A percentile compares a stretch with the other conserved stretches of the same genome.
These are phyloP conservation scores for Rhytidiadelphus loreus DNA, from an alignment of 225 moss, liverwort and hornwort genomes.

Conservation along the genomic window DNA sequence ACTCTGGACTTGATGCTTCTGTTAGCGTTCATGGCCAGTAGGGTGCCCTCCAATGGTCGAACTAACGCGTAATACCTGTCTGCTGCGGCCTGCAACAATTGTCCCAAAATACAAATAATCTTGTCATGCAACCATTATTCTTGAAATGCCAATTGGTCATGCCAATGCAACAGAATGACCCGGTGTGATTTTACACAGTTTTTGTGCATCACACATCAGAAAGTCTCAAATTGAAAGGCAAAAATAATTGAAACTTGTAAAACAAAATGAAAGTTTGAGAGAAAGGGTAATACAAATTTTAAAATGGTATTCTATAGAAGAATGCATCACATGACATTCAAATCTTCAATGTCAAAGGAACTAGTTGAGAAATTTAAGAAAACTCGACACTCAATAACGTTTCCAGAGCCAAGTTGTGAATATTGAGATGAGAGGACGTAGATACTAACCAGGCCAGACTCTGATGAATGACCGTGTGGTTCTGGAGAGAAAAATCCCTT, in stretches of 20 bases:
- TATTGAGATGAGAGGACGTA: neutral
- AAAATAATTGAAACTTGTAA: neutral
- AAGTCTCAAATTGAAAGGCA: neutral
- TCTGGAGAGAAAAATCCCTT: slow-evolving; percentile 28
- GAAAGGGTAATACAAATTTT: neutral
- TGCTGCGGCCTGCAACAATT: slow-evolving; percentile 6
- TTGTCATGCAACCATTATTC: neutral
- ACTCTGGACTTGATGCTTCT: slow-evolving; percentile 35
- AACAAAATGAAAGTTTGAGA: neutral
- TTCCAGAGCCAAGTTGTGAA: neutral
- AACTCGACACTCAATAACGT: neutral
- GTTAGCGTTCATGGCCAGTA: slow-evolving; percentile 25
- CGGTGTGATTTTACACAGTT: neutral
- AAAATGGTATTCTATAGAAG: neutral
- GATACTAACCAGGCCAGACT: slow-evolving; percentile 20
- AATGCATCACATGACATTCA: neutral
- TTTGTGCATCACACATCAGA: neutral
- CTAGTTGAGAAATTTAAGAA: neutral
- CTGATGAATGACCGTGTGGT: slow-evolving; percentile 7
- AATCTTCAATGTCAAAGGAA: neutral
- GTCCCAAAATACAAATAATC: neutral
- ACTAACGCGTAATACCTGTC: slow-evolving; percentile 10
- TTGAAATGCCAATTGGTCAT: neutral
- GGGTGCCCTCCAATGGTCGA: slow-evolving; percentile 28
- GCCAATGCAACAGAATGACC: neutral